phyloP scores from a whole-genome alignment of 129 eudicot genomes.

The Deinandra increscens region DNA sequence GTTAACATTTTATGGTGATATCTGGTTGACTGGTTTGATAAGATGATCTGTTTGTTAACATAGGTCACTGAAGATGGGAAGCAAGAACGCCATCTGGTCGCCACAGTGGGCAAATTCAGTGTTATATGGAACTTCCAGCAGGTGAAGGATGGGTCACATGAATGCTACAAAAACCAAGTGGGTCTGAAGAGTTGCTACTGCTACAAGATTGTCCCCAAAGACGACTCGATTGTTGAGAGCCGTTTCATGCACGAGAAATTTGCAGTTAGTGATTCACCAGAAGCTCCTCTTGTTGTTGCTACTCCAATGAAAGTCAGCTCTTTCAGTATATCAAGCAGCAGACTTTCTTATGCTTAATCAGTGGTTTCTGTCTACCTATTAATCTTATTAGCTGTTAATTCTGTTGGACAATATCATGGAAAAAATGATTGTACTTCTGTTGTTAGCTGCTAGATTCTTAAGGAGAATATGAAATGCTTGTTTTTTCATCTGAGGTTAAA shows the following conservation, averaged over 20 bases:
- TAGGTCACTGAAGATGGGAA: conserved; percentile 90
- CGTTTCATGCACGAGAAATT: conserved; percentile 96
- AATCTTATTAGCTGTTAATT: conserved; percentile 10
- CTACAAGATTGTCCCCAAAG: conserved; percentile 82
- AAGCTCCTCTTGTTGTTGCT: conserved; percentile 96
- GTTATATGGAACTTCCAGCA: conserved; percentile 95
- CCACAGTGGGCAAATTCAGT: conserved; percentile 86
- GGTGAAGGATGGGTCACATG: conserved; percentile 85
- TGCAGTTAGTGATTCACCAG: conserved; percentile 87
- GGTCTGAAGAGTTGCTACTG: conserved; percentile 95
- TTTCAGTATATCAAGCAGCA: conserved; percentile 77
- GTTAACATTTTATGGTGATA: conserved; percentile 6
- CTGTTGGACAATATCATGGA: conserved; percentile 2
- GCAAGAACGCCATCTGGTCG: conserved; percentile 92
- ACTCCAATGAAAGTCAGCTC: conserved; percentile 94
- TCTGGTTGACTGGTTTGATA: background rate
- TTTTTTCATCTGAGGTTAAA: conserved; percentile 13
- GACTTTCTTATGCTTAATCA: conserved; percentile 48
- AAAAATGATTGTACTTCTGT: conserved; percentile 25
- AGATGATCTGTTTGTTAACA: background rate
- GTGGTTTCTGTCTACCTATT: conserved; percentile 7
- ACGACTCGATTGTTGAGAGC: conserved; percentile 86
- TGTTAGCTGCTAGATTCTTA: conserved; percentile 27
- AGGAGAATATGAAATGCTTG: conserved; percentile 37
- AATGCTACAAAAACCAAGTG: conserved; percentile 71